Evolutionary conservation across 371 early-diverging fungal species (phyloP).

Genomic region (Lichtheimia hyalospora): DNA sequence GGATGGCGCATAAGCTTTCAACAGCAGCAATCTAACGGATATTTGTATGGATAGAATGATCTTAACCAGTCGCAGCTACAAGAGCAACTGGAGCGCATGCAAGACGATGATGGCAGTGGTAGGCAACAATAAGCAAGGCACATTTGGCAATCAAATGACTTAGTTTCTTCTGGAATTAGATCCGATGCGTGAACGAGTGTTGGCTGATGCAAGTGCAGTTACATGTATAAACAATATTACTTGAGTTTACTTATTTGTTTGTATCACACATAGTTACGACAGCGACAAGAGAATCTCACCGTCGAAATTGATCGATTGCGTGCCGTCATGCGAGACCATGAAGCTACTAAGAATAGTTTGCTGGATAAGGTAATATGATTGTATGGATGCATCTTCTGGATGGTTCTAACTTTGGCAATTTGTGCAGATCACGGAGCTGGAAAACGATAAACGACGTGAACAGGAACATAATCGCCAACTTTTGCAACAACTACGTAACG

Average conservation of each 20-base stretch:
- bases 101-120: constrained; percentile 2
- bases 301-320: constrained; percentile 23
- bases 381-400: neutral
- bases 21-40: no score
- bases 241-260: neutral
- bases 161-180: neutral
- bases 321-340: constrained; percentile 20
- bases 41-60: constrained; percentile 12
- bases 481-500: constrained; percentile 15
- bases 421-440: constrained; percentile 34
- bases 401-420: neutral
- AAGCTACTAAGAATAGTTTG: constrained; percentile 19
- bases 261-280: constrained; percentile 7
- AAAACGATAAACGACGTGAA: constrained; percentile 31
- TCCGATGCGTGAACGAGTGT: constrained; percentile 3
- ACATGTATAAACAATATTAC: neutral
- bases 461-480: constrained; percentile 21
- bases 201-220: constrained; percentile 6
- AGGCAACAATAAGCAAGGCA: neutral
- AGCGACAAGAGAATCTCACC: constrained; percentile 22
- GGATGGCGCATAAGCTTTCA: neutral
- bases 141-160: neutral
- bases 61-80: constrained; percentile 15
- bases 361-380: constrained; percentile 23
- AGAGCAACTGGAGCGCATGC: constrained; percentile 1